Evolutionary conservation across 2,329 filamentous ascomycete genomes (phyloP), one percentile per base, ranked within the genome.

Genomic region (Alternaria brassicicola): DNA sequence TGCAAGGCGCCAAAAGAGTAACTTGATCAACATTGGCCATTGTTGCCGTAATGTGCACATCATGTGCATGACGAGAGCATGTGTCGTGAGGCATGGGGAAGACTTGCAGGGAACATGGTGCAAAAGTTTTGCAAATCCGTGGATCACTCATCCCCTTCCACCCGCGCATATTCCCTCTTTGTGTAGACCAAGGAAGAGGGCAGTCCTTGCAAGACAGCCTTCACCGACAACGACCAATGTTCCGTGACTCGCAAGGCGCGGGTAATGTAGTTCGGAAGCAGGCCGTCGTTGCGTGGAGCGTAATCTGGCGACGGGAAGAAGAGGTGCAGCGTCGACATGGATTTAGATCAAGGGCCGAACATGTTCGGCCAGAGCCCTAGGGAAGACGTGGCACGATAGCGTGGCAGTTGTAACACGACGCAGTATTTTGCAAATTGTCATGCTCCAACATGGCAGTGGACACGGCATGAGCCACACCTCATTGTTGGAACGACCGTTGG

Each of bases 401-500:
- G 35, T 57, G 52, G 55, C 42, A 46, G 59, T 48, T 26, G 39
- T 39, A 15, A 15, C 38, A 30, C 41, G 43, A 45, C 36, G 26
- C 9, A 49, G 36, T 19, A n/a, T 26, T 43, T 43, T 21, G 36
- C 28, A 38, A 47, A 55, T 64, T 59, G 57, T 49, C 56, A 33
- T 52, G 51, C 49, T 60, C 63, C 65, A 65, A 67, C 63, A 69
- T 62, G 49, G 49, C 52, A 58, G 48, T 61, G 67, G 62, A 46
- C 67, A 75, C 71, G 42, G 58, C 68, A 70, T 67, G 67, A 74
- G 73, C 73, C 74, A 76, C 69, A 67, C 8, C 57, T 69, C 53
- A 67, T 70, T 67, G 73, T 55, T 75, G 74, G 73, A 70, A 75
- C 64, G 62, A 64, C 72, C 73, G 74, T 76, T 77, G 65, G 69